These are phyloP conservation scores for Moesziomyces globuligerus DNA, from an alignment of 1,284 basidiomycete genomes.

Conservation along the genomic window DNA sequence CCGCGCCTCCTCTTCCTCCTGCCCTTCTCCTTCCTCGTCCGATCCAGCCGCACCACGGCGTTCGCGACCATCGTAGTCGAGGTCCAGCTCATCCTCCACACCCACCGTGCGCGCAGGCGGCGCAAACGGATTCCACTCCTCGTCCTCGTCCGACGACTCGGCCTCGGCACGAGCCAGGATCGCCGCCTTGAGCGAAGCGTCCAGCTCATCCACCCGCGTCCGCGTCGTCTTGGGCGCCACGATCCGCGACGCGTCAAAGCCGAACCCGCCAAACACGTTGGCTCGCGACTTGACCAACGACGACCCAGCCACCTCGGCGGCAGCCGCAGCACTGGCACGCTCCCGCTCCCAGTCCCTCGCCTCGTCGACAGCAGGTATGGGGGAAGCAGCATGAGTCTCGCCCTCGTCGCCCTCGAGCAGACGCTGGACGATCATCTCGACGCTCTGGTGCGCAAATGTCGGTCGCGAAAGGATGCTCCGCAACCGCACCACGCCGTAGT, in stretches of 20 bases:
- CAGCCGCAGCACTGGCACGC: background rate
- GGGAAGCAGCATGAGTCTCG: background rate
- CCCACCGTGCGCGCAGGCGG: constrained; percentile 31
- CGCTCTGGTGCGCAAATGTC: constrained; percentile 32
- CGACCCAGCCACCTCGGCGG: background rate
- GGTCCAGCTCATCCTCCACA: constrained; percentile 50
- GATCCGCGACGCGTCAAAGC: constrained; percentile 27
- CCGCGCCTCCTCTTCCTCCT: constrained; percentile 10
- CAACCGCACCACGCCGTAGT: constrained; percentile 36
- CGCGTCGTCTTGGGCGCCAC: constrained; percentile 14
- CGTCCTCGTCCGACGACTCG: constrained; percentile 30
- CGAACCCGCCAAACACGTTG: constrained; percentile 45
- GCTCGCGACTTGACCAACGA: constrained; percentile 41
- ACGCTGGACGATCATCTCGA: constrained; percentile 42
- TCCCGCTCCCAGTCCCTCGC: background rate
- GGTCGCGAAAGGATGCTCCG: constrained; percentile 21
- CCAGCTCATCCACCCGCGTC: constrained; percentile 28
- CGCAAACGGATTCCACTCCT: constrained; percentile 51
- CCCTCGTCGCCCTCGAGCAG: constrained; percentile 46
- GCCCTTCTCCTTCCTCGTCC: constrained; percentile 5
- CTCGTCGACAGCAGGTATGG: background rate
- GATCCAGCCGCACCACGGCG: constrained; percentile 10
- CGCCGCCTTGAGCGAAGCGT: constrained; percentile 45
- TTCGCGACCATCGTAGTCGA: constrained; percentile 40
- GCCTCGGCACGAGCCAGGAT: constrained; percentile 51